Conservation (phyloP, 495 filamentous ascomycete species). For the Podospora bellae-mahoneyi region DNA sequence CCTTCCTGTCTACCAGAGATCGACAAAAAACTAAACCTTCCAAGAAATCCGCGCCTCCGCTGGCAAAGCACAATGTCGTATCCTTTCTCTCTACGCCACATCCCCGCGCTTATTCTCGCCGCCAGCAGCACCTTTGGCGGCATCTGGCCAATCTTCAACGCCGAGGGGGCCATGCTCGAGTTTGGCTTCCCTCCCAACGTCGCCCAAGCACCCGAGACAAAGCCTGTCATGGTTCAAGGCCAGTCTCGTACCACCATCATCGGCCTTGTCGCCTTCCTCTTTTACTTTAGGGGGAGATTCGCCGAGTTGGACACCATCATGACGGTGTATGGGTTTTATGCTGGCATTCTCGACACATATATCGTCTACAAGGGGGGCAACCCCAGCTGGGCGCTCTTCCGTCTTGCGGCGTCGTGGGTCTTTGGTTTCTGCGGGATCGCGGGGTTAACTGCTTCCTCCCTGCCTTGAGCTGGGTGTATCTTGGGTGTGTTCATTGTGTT, state of each 20-base stretch:
- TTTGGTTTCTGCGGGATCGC: constrained; percentile 28
- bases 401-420: constrained; percentile 30
- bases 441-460: constrained; percentile 28
- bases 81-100: constrained; percentile 24
- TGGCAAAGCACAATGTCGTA: constrained; percentile 1
- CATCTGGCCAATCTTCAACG: constrained; percentile 30
- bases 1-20: neutral
- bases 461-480: neutral
- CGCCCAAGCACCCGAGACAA: constrained; percentile 27
- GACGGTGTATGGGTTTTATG: constrained; percentile 33
- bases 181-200: constrained; percentile 35
- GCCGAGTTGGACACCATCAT: constrained; percentile 33
- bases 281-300: constrained; percentile 26
- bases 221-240: constrained; percentile 29
- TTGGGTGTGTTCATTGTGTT: too few relatives aligned
- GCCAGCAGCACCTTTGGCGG: constrained; percentile 33
- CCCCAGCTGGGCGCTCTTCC: constrained; percentile 31
- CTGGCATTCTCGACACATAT: constrained; percentile 29
- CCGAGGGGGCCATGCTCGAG: constrained; percentile 31
- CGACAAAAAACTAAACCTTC: too few relatives aligned
- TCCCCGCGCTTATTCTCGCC: constrained; percentile 33
- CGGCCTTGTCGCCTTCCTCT: constrained; percentile 30
- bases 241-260: constrained; percentile 33
- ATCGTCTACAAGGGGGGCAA: constrained; percentile 36
- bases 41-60: too few relatives aligned